phyloP scores from a whole-genome alignment of 2,329 filamentous ascomycete genomes.

The Aspergillus sp. region DNA sequence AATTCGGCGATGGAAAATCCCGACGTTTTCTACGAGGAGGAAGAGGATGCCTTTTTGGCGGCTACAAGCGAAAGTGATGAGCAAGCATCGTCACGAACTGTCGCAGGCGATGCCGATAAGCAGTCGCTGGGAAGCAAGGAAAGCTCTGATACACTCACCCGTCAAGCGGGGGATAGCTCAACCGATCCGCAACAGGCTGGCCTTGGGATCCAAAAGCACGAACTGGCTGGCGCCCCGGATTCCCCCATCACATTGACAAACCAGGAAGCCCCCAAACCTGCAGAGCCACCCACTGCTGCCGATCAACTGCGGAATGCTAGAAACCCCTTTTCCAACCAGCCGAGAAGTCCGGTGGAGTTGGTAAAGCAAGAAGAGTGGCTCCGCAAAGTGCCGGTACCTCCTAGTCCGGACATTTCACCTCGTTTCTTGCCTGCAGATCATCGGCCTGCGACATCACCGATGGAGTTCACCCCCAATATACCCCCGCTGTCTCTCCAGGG shows the following conservation, averaged over 20 bases:
- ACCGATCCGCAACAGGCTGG: slow-evolving; percentile 3
- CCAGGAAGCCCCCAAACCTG: slow-evolving; percentile 1
- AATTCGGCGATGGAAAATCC: slow-evolving; percentile 40
- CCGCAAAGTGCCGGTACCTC: slow-evolving; percentile 20
- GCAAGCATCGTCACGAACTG: slow-evolving; percentile 6
- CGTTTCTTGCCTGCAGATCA: slow-evolving; percentile 38
- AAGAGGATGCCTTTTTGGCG: slow-evolving; percentile 50
- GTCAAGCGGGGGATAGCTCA: slow-evolving; percentile 13
- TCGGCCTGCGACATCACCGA: slow-evolving; percentile 43
- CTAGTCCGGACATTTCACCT: slow-evolving; percentile 39
- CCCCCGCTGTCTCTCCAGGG: slow-evolving; percentile 42
- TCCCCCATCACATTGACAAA: background rate
- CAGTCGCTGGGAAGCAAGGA: slow-evolving; percentile 25
- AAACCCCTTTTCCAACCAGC: slow-evolving; percentile 24
- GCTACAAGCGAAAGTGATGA: slow-evolving; percentile 32
- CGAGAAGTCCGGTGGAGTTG: slow-evolving; percentile 29
- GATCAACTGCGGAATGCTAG: slow-evolving; percentile 16
- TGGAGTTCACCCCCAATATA: slow-evolving; percentile 39
- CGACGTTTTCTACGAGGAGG: slow-evolving; percentile 52
- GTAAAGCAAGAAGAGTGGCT: slow-evolving; percentile 31
- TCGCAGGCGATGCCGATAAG: slow-evolving; percentile 15
- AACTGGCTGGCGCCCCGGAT: slow-evolving; percentile 4
- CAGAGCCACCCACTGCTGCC: slow-evolving; percentile 5
- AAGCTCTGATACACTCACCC: slow-evolving; percentile 28
- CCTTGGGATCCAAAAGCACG: slow-evolving; percentile 19